Evolutionary conservation across 2,329 filamentous ascomycete genomes (phyloP).

Genomic region (Aspergillus fructus): DNA sequence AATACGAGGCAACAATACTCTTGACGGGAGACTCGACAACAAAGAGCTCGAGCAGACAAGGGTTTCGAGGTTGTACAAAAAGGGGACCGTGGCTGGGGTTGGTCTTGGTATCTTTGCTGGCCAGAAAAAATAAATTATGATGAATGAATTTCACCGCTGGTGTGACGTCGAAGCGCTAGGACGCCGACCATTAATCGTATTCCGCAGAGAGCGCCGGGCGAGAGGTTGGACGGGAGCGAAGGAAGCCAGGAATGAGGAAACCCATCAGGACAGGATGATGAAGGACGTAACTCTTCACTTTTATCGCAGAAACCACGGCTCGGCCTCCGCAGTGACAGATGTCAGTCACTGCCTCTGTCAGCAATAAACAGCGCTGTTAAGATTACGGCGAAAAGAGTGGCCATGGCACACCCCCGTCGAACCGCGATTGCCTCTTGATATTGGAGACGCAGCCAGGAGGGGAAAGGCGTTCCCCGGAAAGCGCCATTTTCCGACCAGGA

Average conservation of each 20-base stretch:
- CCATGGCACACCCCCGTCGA: neutral
- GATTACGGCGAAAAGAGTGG: conserved; percentile 4
- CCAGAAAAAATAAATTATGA: neutral
- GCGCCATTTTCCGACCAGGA: conserved; percentile 11
- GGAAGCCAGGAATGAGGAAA: neutral
- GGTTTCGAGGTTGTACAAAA: conserved; percentile 1
- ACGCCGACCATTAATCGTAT: neutral
- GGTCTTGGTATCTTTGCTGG: neutral
- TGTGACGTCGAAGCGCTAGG: conserved; percentile 12
- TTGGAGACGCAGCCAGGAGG: neutral
- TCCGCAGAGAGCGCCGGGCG: neutral
- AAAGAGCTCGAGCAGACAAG: neutral
- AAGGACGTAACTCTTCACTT: neutral
- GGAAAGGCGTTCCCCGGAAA: conserved; percentile 3
- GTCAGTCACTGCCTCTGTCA: neutral
- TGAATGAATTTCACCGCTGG: conserved; percentile 7
- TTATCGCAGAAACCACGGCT: conserved; percentile 4
- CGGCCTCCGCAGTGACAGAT: neutral
- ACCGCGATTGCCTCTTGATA: conserved; percentile 12
- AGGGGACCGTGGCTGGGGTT: conserved; percentile 7
- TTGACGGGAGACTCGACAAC: neutral
- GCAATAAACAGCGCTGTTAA: conserved; percentile 1
- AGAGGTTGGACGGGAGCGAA: neutral
- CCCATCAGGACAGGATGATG: neutral
- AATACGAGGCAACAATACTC: neutral